A percentile compares a stretch with the other conserved stretches of the same genome.
These are phyloP conservation scores for Talaromyces proteolyticus DNA, from an alignment of 495 filamentous ascomycete species.

Conservation along the genomic window DNA sequence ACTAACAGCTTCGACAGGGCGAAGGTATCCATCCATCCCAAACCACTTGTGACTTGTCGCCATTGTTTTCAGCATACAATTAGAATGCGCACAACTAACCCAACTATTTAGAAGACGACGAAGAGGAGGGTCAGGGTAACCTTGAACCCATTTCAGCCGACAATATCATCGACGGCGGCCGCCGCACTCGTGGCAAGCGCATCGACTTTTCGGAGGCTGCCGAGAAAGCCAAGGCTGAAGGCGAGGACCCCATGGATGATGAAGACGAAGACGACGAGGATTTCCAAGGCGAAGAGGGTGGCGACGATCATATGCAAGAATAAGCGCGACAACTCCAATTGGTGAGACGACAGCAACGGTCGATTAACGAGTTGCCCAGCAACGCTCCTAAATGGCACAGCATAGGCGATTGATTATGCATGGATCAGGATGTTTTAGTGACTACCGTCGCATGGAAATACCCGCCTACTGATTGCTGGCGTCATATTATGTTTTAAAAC, in stretches of 20 bases:
- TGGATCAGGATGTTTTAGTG: too few species aligned
- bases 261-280: constrained; percentile 66
- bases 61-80: too few species aligned
- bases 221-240: constrained; percentile 42
- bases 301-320: constrained; percentile 40
- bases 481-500: too few species aligned
- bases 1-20: background rate
- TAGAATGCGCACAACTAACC: too few species aligned
- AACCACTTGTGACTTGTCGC: constrained; percentile 7
- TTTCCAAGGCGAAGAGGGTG: constrained; percentile 16
- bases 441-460: too few species aligned
- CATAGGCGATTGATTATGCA: too few species aligned
- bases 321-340: constrained; percentile 11
- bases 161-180: constrained; percentile 75
- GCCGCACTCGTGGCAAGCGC: constrained; percentile 77
- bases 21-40: constrained; percentile 7
- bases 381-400: too few species aligned
- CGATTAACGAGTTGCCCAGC: too few species aligned
- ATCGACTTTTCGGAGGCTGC: constrained; percentile 82
- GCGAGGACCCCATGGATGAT: constrained; percentile 64
- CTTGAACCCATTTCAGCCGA: constrained; percentile 83
- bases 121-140: constrained; percentile 72
- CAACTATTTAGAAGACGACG: constrained; percentile 32
- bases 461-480: too few species aligned
- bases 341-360: background rate